phyloP scores from a whole-genome alignment of 2,329 filamentous ascomycete species.

The Sarocladium oryzae region DNA sequence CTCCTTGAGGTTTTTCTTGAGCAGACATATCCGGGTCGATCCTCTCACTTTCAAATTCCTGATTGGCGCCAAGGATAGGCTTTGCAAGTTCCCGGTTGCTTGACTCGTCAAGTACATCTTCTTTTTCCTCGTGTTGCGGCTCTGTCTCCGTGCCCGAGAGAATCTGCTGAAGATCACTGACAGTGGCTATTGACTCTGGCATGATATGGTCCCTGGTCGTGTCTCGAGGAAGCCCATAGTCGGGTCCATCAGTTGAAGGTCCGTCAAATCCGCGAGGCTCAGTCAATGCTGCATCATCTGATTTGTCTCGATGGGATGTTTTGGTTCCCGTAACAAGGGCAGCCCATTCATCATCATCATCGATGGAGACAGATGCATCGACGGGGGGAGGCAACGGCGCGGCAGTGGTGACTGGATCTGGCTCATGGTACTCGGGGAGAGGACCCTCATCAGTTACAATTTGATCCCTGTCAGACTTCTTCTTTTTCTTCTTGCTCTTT shows the following conservation, averaged over 20 bases:
- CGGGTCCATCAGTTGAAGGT: neutral
- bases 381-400: neutral
- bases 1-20: neutral
- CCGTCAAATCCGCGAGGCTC: neutral
- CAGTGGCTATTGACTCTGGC: neutral
- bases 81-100: no score
- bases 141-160: neutral
- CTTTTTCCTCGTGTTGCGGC: neutral
- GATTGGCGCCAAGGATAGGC: no score
- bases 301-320: neutral
- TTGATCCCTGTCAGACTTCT: constrained; percentile 15
- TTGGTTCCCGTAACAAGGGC: constrained; percentile 2
- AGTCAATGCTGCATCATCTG: neutral
- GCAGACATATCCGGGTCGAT: no score
- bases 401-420: neutral
- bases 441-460: constrained; percentile 10
- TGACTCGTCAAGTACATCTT: neutral
- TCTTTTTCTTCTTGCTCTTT: constrained; percentile 28
- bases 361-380: neutral
- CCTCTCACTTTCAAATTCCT: no score
- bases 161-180: neutral
- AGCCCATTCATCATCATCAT: constrained; percentile 8
- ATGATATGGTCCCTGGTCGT: neutral
- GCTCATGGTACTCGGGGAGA: constrained; percentile 4
- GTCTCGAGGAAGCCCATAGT: neutral